These are phyloP conservation scores for Microdochium trichocladiopsis DNA, from an alignment of 2,329 filamentous ascomycete species.

Conservation along the genomic window DNA sequence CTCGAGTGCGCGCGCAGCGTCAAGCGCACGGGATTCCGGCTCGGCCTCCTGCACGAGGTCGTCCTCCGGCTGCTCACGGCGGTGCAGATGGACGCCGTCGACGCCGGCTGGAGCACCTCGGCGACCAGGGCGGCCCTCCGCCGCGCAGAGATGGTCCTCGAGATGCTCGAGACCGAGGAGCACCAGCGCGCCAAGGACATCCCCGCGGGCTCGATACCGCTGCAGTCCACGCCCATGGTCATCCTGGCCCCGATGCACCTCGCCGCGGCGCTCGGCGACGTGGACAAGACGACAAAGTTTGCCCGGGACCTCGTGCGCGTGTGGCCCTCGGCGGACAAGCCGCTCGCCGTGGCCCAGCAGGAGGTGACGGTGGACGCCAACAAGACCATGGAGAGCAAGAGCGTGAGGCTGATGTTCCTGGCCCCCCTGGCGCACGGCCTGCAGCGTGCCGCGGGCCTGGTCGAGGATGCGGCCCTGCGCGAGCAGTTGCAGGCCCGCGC, in stretches of 20 bases:
- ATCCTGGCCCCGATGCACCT: constrained; percentile 34
- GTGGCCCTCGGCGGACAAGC: constrained; percentile 30
- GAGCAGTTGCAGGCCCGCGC: constrained; percentile 30
- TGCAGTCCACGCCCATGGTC: constrained; percentile 34
- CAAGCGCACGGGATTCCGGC: constrained; percentile 35
- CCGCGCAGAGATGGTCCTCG: constrained; percentile 39
- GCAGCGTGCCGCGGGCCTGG: constrained; percentile 32
- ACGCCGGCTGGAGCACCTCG: constrained; percentile 22
- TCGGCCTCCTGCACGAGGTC: constrained; percentile 33
- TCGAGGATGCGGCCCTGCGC: constrained; percentile 26
- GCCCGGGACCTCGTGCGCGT: constrained; percentile 26
- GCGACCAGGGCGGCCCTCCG: constrained; percentile 33
- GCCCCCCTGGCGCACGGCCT: constrained; percentile 35
- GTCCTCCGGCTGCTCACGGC: constrained; percentile 29
- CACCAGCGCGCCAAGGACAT: constrained; percentile 5
- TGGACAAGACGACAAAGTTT: constrained; percentile 27
- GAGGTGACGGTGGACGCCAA: constrained; percentile 16
- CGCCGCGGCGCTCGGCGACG: constrained; percentile 24
- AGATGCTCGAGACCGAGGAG: constrained; percentile 36
- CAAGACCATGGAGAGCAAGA: constrained; percentile 12
- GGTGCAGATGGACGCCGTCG: constrained; percentile 34
- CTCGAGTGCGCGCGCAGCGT: constrained; percentile 42
- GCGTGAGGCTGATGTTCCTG: constrained; percentile 25
- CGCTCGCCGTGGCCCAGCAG: constrained; percentile 28
- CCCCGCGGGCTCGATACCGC: constrained; percentile 14